Evolutionary conservation across 2,329 filamentous ascomycete species (phyloP), one percentile per base, ranked within the genome.

Genomic region (Beauveria sp.): DNA sequence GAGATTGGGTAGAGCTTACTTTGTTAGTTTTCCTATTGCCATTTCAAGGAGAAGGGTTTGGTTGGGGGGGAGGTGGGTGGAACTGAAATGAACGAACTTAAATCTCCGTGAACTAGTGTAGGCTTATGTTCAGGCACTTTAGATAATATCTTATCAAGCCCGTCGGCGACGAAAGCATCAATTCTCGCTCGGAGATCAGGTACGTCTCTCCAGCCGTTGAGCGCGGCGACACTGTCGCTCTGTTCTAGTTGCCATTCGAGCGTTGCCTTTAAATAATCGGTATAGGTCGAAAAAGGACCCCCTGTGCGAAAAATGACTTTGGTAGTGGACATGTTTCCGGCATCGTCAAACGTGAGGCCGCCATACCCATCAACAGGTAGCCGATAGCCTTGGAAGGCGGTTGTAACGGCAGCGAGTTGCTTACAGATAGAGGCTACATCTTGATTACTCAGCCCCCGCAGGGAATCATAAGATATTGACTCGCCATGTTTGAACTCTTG

Each of bases 401-500:
- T 58, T 14, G 20, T 24, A 20, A 62, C 26, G 10, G 40, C 18
- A 16, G 60, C 60, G n/a, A 62, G 45, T 22, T 62, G 60, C 2
- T 30, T 49, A 24, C 53, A 62, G 16, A 62, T 18, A 16, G n/a
- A n/a, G 6, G 16, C 18, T 3, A 34, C 6, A 8, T 51, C 60
- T 24, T 57, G 10, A 5, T 45, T 34, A 5, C 12, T 28, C 8
- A 62, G 46, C 14, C 45, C 40, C 18, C n/a, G 18, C 8, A 62
- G 14, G 1, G 58, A 46, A 7, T 46, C 24, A 1, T n/a, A 7
- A 2, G 53, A 57, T 1, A 62, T 7, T 2, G 18, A 7, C 38
- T 62, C 53, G 26, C 60, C 60, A 18, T 6, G n/a, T 26, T 46
- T 56, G 38, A 62, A 62, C 26, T 58, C 60, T n/a, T 62, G 34